Evolutionary conservation across 768 basidiomycete genomes (phyloP).

Genomic region (Suillus subalutaceus): DNA sequence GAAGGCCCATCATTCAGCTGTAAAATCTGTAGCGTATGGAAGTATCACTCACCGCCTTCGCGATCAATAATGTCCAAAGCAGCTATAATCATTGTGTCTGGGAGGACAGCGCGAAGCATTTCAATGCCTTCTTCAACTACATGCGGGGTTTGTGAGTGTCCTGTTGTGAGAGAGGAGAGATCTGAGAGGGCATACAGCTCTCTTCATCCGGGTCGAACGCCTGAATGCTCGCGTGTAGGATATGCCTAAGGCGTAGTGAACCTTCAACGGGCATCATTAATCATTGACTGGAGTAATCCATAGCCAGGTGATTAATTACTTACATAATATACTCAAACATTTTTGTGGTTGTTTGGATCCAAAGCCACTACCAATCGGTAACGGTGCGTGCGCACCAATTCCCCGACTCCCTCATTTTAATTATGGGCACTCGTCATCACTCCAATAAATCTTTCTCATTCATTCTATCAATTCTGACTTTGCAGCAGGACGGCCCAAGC

Average conservation of each 20-base stretch:
- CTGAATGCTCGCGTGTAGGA: slow-evolving; percentile 35
- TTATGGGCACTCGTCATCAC: too few relatives aligned
- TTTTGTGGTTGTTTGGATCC: neutral
- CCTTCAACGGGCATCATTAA: slow-evolving; percentile 3
- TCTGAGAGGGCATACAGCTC: slow-evolving; percentile 29
- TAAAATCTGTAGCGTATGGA: neutral
- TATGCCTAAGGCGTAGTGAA: slow-evolving; percentile 23
- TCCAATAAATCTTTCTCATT: too few relatives aligned
- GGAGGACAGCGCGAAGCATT: slow-evolving; percentile 58
- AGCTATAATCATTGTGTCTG: slow-evolving; percentile 64
- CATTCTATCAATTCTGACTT: too few relatives aligned
- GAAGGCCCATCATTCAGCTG: slow-evolving; percentile 5
- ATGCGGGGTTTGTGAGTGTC: neutral
- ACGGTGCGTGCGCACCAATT: too few relatives aligned
- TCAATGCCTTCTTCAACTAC: slow-evolving; percentile 58
- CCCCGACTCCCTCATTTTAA: too few relatives aligned
- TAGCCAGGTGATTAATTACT: neutral
- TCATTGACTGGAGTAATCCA: neutral
- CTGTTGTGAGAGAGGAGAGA: neutral
- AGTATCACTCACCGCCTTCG: slow-evolving; percentile 52
- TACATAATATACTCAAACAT: neutral
- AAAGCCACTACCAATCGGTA: neutral
- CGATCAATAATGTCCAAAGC: slow-evolving; percentile 81
- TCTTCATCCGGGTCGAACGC: slow-evolving; percentile 31
- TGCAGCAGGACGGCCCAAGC: too few relatives aligned